phyloP scores from a whole-genome alignment of 805 yeast species.

The Ogataea allantospora region DNA sequence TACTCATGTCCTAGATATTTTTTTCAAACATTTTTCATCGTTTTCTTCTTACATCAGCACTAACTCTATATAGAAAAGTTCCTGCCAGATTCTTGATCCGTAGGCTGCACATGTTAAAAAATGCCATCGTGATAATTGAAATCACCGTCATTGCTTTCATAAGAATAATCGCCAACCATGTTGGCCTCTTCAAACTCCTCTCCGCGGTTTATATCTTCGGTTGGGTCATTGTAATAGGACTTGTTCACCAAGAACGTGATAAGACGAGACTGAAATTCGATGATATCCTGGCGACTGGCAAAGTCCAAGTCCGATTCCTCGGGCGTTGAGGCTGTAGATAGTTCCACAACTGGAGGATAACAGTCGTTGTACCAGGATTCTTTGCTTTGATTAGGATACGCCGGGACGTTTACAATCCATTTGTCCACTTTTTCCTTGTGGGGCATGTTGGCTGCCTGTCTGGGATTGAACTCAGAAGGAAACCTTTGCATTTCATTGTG shows the following conservation, averaged over 20 bases:
- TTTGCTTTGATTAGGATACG: constrained; percentile 30
- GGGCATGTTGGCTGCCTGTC: constrained; percentile 61
- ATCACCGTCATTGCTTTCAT: constrained; percentile 20
- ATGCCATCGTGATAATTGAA: constrained; percentile 21
- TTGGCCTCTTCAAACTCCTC: constrained; percentile 21
- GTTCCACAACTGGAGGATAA: constrained; percentile 45
- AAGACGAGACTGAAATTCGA: constrained; percentile 52
- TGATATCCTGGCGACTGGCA: constrained; percentile 44
- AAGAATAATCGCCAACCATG: constrained; percentile 18
- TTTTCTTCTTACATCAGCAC: constrained; percentile 3
- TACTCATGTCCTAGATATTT: constrained; percentile 21
- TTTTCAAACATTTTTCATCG: constrained; percentile 2
- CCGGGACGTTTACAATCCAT: constrained; percentile 65
- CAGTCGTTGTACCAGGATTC: constrained; percentile 42
- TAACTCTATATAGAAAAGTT: constrained; percentile 11
- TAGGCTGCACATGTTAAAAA: constrained; percentile 6
- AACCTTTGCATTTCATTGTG: constrained; percentile 27
- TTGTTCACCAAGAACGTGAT: constrained; percentile 46
- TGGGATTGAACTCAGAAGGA: constrained; percentile 58
- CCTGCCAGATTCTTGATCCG: neutral
- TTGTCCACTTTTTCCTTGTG: constrained; percentile 59
- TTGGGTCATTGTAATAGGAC: constrained; percentile 35
- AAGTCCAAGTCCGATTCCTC: constrained; percentile 29
- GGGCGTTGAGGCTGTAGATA: constrained; percentile 25
- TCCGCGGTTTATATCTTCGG: constrained; percentile 23